Conservation (phyloP, 257 asterid genomes). For the Scutellaria barbata region DNA sequence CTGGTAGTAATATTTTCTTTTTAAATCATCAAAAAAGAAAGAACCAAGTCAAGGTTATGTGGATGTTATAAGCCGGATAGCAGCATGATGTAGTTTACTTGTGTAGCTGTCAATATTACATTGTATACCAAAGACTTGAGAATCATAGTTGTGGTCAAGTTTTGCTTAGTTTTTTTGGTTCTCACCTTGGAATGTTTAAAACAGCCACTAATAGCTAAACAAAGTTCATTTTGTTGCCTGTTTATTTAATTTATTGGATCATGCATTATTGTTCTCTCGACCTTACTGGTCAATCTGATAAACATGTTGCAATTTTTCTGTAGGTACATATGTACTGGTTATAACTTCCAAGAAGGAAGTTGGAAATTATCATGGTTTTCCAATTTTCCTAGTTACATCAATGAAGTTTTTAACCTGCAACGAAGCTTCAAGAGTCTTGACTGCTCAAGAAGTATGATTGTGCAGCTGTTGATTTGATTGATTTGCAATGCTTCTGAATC, state of each 20-base stretch:
- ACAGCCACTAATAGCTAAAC: background rate
- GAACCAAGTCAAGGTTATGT: background rate
- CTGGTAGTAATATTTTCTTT: background rate
- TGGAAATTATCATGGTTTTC: constrained; percentile 83
- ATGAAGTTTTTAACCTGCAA: constrained; percentile 88
- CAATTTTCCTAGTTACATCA: constrained; percentile 71
- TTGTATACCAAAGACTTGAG: background rate
- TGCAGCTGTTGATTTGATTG: constrained; percentile 25
- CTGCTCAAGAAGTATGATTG: constrained; percentile 67
- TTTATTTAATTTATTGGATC: background rate
- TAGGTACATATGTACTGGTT: constrained; percentile 72
- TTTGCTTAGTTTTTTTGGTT: background rate
- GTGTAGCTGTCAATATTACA: constrained; percentile 9
- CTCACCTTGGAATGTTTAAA: background rate
- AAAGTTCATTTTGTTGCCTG: background rate
- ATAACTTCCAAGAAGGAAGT: constrained; percentile 84
- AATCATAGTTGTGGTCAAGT: constrained; percentile 12
- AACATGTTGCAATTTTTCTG: constrained; percentile 30
- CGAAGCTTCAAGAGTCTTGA: constrained; percentile 66
- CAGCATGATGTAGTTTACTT: constrained; percentile 11
- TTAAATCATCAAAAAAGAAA: background rate
- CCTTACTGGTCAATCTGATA: constrained; percentile 17
- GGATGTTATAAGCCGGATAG: background rate
- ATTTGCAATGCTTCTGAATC: constrained; percentile 12
- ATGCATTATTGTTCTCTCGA: constrained; percentile 5